Base-by-base conservation (phyloP, 768 basidiomycete species). In the Infundibulicybe gibba region DNA sequence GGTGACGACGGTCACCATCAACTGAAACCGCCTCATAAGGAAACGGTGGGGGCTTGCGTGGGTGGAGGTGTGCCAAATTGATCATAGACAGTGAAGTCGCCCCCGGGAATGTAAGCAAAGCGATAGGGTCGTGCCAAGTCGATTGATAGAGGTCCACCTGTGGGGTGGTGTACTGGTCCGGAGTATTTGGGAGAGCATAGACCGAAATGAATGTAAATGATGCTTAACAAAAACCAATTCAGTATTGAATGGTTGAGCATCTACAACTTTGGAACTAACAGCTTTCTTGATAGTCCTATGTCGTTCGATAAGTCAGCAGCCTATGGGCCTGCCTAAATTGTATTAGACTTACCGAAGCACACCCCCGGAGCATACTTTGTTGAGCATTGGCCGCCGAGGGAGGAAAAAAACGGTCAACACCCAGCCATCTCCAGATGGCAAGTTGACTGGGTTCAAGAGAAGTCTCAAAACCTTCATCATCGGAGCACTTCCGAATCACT, bases 221-320 rank as follows among this genome's bases (percentile, higher is more conserved):
- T 40, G 78, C 86, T 88, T 45, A 40, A 40, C 31, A 41, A 42
- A 31, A 21, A 37, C 41, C 17, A 50, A 3, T 38, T 32, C 8
- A 19, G 25, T 8, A 32, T 19, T 31, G 20, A 32, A 34, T 38
- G 32, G 16, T 19, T 19, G 21, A 16, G 43, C 34, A 13, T 14
- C 17, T 15, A 31, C 42, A 19, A 19, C 34, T 21, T 38, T 30
- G 4, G 11, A 15, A 57, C 83, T 58, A 58, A 88, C 88, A 74
- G 61, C 85, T 88, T 55, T 89, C 83, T 54, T 81, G 82, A 57
- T 81, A 89, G 60, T 90, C 88, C 87, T 90, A 15, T 3, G 30
- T 38, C 11, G 19, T 32, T 30, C 2, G 16, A 43, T 11, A 40
- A 32, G 42, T 31, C 17, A 39, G 25, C 17, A 19, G 16, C 32